Conservation (phyloP, 2,329 filamentous ascomycete genomes). For the Fusarium pilosicola region DNA sequence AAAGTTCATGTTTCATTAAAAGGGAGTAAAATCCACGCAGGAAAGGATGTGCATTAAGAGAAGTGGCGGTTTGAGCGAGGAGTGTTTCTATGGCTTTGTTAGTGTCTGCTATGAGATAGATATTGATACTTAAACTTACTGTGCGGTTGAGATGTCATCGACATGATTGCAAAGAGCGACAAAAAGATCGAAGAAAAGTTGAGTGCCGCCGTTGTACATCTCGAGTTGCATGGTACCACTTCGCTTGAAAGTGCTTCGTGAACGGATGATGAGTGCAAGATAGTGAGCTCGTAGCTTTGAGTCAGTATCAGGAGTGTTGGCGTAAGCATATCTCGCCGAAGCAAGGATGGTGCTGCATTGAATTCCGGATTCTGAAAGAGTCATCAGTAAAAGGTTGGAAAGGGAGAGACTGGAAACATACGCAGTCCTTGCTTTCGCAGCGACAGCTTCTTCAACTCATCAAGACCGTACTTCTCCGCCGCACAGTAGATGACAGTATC, state of each 20-base stretch:
- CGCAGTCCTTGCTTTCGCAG: constrained; percentile 89
- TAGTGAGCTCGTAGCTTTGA: constrained; percentile 93
- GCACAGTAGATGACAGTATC: constrained; percentile 93
- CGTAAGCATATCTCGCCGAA: constrained; percentile 90
- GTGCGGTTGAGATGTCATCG: constrained; percentile 70
- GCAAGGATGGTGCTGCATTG: constrained; percentile 86
- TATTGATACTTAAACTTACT: constrained; percentile 54
- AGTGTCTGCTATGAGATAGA: not conserved
- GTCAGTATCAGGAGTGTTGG: constrained; percentile 87
- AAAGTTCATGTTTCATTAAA: constrained; percentile 41
- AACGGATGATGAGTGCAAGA: constrained; percentile 89
- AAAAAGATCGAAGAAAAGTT: constrained; percentile 92
- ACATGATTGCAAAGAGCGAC: constrained; percentile 94
- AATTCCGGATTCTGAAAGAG: constrained; percentile 72
- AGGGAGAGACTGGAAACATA: constrained; percentile 51
- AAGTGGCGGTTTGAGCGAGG: constrained; percentile 60
- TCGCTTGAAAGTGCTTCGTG: constrained; percentile 87
- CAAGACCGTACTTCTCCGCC: constrained; percentile 83
- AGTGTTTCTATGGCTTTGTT: constrained; percentile 46
- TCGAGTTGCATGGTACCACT: constrained; percentile 96
- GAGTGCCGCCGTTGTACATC: constrained; percentile 85
- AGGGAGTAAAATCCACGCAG: not conserved
- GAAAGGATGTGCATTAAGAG: constrained; percentile 33
- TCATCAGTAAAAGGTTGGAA: constrained; percentile 2
- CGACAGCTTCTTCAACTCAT: constrained; percentile 85